Conservation (phyloP, 1,139 yeast genomes). For the Debaryomyces nepalensis region DNA sequence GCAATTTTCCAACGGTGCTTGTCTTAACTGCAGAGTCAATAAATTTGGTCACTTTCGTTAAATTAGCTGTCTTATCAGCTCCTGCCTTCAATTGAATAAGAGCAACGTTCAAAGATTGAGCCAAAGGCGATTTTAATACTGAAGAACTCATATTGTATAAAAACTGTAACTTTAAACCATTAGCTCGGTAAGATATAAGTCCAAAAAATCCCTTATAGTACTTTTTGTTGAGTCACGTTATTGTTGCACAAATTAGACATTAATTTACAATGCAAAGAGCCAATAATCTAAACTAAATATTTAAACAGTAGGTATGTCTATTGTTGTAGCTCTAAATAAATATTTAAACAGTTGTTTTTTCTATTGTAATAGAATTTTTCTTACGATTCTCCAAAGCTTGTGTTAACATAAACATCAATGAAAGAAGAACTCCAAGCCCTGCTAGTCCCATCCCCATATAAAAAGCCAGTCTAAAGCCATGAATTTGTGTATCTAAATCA, state of each 20-base stretch:
- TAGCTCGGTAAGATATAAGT: no score
- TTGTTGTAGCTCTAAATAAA: no score
- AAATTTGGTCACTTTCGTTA: constrained; percentile 53
- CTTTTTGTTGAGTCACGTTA: constrained; percentile 3
- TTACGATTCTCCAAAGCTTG: neutral
- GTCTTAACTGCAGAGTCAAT: constrained; percentile 54
- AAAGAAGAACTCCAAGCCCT: constrained; percentile 46
- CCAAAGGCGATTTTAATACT: constrained; percentile 38
- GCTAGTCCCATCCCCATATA: constrained; percentile 58
- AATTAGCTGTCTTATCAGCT: constrained; percentile 62
- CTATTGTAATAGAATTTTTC: no score
- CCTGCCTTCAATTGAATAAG: constrained; percentile 79
- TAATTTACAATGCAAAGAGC: no score
- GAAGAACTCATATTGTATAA: constrained; percentile 18
- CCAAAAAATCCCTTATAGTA: constrained; percentile 4
- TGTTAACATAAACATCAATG: constrained; percentile 16
- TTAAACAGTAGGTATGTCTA: no score
- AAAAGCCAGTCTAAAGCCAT: constrained; percentile 50
- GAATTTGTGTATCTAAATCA: constrained; percentile 27
- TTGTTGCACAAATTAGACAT: neutral
- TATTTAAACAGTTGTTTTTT: neutral
- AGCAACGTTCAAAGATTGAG: constrained; percentile 61
- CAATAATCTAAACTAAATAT: no score
- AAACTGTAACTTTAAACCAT: no score
- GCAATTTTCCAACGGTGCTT: constrained; percentile 52